A percentile compares a stretch with the other conserved stretches of the same genome.
Conservation (phyloP, 1,284 basidiomycete genomes). For the Cutaneotrichosporon sp. region DNA sequence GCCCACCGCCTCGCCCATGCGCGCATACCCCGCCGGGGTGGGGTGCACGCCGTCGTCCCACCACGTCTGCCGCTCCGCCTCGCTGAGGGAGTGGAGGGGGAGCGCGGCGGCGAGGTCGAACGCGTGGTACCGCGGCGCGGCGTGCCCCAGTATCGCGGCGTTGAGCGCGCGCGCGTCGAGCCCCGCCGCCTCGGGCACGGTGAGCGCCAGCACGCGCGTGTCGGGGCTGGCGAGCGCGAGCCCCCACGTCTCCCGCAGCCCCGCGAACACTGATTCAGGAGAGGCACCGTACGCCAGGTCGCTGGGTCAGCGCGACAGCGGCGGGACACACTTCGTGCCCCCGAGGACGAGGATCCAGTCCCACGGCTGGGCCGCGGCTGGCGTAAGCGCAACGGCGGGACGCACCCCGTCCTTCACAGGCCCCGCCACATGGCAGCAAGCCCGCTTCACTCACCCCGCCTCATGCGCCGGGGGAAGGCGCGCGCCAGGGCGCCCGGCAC, state of each 20-base stretch:
- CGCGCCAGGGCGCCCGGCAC: conserved; percentile 1
- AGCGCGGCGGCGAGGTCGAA: conserved; percentile 9
- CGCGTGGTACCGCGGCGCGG: not conserved
- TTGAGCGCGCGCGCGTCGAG: conserved; percentile 7
- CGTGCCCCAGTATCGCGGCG: not conserved
- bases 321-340: conserved; percentile 11
- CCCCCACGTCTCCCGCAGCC: not conserved
- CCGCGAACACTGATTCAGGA: not conserved
- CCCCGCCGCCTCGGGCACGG: conserved; percentile 6
- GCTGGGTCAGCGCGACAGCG: not conserved
- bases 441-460: not conserved
- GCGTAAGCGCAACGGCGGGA: no score
- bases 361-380: not conserved
- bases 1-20: conserved; percentile 11
- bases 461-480: conserved; percentile 4
- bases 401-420: no score
- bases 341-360: conserved; percentile 18
- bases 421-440: no score
- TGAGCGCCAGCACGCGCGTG: conserved; percentile 12
- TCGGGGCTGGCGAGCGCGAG: not conserved
- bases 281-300: conserved; percentile 1
- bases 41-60: conserved; percentile 18
- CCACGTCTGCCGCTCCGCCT: not conserved
- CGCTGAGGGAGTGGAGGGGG: conserved; percentile 11
- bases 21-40: conserved; percentile 11